Percentiles rank a stretch among this genome's conserved stretches.
These are phyloP conservation scores for Leccinellum luteum DNA, from an alignment of 768 basidiomycete species.

Conservation along the genomic window DNA sequence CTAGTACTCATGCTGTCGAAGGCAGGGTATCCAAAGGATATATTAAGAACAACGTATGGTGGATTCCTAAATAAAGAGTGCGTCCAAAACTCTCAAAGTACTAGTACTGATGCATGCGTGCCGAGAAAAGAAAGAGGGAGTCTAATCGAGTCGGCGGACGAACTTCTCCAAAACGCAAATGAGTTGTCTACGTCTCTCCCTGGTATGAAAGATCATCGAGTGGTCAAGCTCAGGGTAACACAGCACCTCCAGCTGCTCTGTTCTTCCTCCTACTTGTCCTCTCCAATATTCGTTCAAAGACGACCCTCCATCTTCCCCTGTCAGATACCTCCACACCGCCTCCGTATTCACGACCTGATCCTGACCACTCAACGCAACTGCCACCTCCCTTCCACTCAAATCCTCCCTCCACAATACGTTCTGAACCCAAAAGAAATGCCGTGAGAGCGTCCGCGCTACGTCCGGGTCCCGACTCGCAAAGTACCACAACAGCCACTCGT, in stretches of 20 bases:
- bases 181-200: slow-evolving; percentile 26
- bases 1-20: background rate
- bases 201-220: slow-evolving; percentile 37
- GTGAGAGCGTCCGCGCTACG: slow-evolving; percentile 52
- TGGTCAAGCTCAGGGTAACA: slow-evolving; percentile 41
- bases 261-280: background rate
- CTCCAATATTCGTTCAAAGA: slow-evolving; percentile 24
- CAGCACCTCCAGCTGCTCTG: slow-evolving; percentile 37
- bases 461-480: slow-evolving; percentile 65
- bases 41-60: background rate
- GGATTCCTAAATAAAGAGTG: no score
- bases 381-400: slow-evolving; percentile 31
- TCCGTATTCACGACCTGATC: slow-evolving; percentile 44
- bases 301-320: slow-evolving; percentile 24
- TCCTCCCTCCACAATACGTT: slow-evolving; percentile 62
- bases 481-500: slow-evolving; percentile 69
- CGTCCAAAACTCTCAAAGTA: background rate
- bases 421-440: slow-evolving; percentile 68
- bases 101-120: background rate
- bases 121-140: background rate
- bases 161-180: slow-evolving; percentile 34
- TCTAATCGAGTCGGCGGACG: slow-evolving; percentile 8
- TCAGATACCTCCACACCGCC: slow-evolving; percentile 40
- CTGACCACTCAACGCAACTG: slow-evolving; percentile 37
- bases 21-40: background rate